A percentile compares a stretch with the other conserved stretches of the same genome.
phyloP scores from a whole-genome alignment of 176 grass and related monocot species.

The Pontederia crassipes region DNA sequence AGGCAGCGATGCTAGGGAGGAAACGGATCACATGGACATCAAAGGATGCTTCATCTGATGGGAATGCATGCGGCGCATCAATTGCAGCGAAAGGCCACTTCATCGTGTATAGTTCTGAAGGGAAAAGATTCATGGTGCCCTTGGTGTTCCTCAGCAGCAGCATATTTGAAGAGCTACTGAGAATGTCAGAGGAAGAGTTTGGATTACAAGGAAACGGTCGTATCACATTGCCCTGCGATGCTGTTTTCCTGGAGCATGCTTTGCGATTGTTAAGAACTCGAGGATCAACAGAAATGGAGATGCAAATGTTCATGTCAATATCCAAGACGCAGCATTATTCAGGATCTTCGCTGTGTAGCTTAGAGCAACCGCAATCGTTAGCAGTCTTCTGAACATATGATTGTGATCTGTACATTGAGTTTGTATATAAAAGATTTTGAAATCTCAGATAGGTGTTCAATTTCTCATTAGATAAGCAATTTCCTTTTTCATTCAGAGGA shows the following conservation, averaged over 20 bases:
- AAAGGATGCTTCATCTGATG: constrained; percentile 15
- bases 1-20: constrained; percentile 2
- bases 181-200: constrained; percentile 30
- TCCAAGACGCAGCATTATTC: too few species aligned
- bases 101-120: constrained; percentile 27
- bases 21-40: background rate
- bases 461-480: too few species aligned
- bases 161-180: constrained; percentile 30
- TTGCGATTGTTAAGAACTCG: constrained; percentile 17
- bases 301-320: constrained; percentile 19
- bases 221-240: constrained; percentile 28
- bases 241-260: constrained; percentile 10
- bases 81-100: constrained; percentile 40
- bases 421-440: too few species aligned
- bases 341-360: too few species aligned
- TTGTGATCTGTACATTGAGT: too few species aligned
- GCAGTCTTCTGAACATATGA: too few species aligned
- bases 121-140: constrained; percentile 24
- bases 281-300: constrained; percentile 16
- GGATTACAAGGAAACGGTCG: constrained; percentile 20
- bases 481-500: too few species aligned
- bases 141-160: constrained; percentile 6
- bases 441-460: too few species aligned
- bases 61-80: constrained; percentile 18
- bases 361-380: too few species aligned